Evolutionary conservation across 1,284 basidiomycete species (phyloP).

Genomic region (Puccinia novopanici): DNA sequence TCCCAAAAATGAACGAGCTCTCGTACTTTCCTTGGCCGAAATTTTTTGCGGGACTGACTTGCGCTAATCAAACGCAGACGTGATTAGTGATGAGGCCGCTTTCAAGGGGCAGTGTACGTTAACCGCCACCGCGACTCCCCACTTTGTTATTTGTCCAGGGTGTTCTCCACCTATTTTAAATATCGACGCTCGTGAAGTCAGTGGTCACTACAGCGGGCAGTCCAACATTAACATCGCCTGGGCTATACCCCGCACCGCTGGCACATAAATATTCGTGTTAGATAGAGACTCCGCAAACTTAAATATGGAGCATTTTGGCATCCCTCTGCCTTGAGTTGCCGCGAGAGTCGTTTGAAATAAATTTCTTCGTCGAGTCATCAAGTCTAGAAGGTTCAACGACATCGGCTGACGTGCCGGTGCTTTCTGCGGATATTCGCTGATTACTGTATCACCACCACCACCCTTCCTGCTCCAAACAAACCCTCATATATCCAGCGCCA

Average conservation of each 20-base stretch:
- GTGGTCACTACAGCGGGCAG: slow-evolving; percentile 56
- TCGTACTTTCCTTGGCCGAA: too few relatives aligned
- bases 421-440: neutral
- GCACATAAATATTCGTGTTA: neutral
- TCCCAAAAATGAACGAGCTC: too few relatives aligned
- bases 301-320: neutral
- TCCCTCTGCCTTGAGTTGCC: slow-evolving; percentile 2
- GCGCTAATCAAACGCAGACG: too few relatives aligned
- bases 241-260: slow-evolving; percentile 39
- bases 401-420: neutral
- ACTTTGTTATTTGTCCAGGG: neutral
- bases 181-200: slow-evolving; percentile 53
- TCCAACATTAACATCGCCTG: too few relatives aligned
- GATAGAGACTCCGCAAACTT: slow-evolving; percentile 1
- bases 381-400: slow-evolving; percentile 9
- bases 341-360: neutral
- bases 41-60: too few relatives aligned
- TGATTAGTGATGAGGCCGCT: too few relatives aligned
- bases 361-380: neutral
- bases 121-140: slow-evolving; percentile 8
- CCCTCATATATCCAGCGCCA: neutral
- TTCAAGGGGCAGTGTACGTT: neutral
- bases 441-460: neutral
- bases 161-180: neutral
- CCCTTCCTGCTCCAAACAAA: neutral